phyloP scores from a whole-genome alignment of 345 rosid species.

The Eucalyptus sp. region DNA sequence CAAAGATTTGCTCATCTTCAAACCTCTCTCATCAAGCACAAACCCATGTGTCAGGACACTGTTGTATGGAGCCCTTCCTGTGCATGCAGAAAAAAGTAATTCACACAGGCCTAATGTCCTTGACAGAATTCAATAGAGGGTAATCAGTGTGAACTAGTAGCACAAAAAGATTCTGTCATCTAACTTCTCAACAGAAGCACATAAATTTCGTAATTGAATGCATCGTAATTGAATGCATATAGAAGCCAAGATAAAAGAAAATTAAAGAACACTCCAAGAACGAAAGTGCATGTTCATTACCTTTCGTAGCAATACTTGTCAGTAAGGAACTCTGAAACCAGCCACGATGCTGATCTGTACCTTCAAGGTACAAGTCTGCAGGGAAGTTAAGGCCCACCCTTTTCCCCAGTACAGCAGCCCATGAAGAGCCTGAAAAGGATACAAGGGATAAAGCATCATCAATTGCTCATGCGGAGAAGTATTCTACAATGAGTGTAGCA shows the following conservation, averaged over 20 bases:
- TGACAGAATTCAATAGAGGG: not conserved
- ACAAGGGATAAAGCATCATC: not conserved
- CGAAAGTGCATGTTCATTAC: conserved; percentile 13
- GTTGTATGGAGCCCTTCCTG: conserved; percentile 83
- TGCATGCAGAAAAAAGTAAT: not conserved
- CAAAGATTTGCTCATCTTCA: conserved; percentile 94
- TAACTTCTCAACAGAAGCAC: not conserved
- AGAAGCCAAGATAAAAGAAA: not conserved
- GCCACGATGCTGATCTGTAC: conserved; percentile 98
- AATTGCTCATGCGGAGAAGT: not conserved
- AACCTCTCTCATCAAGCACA: conserved; percentile 95
- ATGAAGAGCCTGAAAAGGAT: conserved; percentile 63
- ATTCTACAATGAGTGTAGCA: not conserved
- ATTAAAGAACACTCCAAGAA: not conserved
- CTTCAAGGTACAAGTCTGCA: conserved; percentile 91
- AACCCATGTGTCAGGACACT: conserved; percentile 91
- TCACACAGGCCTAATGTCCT: not conserved
- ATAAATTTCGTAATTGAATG: not conserved
- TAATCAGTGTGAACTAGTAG: not conserved
- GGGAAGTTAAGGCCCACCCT: conserved; percentile 56
- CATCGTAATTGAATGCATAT: not conserved
- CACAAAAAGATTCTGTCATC: not conserved
- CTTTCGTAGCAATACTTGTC: conserved; percentile 85
- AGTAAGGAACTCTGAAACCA: conserved; percentile 97
- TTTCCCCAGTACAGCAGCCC: conserved; percentile 87